phyloP scores from a whole-genome alignment of 225 moss, liverwort and hornwort species.

The Takakia lepidozioides region DNA sequence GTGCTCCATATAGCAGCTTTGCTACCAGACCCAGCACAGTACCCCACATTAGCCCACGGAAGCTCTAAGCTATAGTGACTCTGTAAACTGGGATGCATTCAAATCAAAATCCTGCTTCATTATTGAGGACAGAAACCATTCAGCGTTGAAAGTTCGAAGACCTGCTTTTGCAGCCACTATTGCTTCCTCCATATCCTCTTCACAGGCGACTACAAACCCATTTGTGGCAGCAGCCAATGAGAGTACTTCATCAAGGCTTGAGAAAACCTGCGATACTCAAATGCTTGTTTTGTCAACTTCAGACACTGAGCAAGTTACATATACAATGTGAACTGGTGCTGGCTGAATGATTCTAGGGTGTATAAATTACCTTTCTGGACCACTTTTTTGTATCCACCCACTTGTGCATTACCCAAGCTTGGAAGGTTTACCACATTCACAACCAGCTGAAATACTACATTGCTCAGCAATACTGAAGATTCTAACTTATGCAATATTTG shows the following conservation, averaged over 20 bases:
- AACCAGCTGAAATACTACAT: too few relatives aligned
- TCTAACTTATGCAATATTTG: too few relatives aligned
- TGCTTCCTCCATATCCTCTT: conserved; percentile 51
- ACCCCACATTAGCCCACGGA: too few relatives aligned
- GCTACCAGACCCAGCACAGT: too few relatives aligned
- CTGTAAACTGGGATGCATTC: conserved; percentile 32
- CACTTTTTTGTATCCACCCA: too few relatives aligned
- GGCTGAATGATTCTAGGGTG: too few relatives aligned
- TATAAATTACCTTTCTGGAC: too few relatives aligned
- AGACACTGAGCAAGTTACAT: too few relatives aligned
- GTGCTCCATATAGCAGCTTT: too few relatives aligned
- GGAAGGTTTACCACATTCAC: background rate
- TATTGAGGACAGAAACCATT: conserved; percentile 77
- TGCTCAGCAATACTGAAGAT: too few relatives aligned
- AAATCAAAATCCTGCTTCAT: conserved; percentile 70
- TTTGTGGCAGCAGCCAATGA: conserved; percentile 29
- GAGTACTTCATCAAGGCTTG: conserved; percentile 44
- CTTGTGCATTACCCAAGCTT: background rate
- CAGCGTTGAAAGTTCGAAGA: conserved; percentile 42
- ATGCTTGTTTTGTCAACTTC: too few relatives aligned
- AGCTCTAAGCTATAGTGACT: conserved; percentile 30
- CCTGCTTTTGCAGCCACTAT: conserved; percentile 45
- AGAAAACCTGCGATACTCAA: conserved; percentile 66
- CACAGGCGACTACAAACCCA: conserved; percentile 41
- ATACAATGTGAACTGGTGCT: too few relatives aligned